Percentiles rank a stretch among this genome's conserved stretches.
Evolutionary conservation across 805 yeast genomes (phyloP).

Genomic region (Ogataea nonfermentans): DNA sequence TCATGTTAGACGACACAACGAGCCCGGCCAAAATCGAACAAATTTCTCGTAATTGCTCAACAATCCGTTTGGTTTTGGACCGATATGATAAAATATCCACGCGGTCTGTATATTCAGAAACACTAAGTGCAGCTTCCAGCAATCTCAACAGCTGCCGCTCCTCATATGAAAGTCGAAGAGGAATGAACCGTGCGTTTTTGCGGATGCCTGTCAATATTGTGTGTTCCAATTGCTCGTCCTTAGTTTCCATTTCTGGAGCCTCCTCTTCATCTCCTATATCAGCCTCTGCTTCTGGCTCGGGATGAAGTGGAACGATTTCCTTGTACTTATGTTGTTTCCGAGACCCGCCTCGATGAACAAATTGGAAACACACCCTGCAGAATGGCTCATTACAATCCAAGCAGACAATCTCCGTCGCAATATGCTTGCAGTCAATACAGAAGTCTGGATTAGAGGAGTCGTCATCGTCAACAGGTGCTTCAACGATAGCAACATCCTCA

Average conservation of each 20-base stretch:
- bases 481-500: not conserved
- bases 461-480: slow-evolving; percentile 25
- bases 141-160: slow-evolving; percentile 68
- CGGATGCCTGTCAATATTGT: slow-evolving; percentile 38
- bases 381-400: slow-evolving; percentile 62
- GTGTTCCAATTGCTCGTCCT: slow-evolving; percentile 14
- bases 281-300: slow-evolving; percentile 16
- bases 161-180: slow-evolving; percentile 62
- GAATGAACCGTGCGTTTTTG: slow-evolving; percentile 54
- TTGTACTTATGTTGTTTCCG: slow-evolving; percentile 45
- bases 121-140: slow-evolving; percentile 73
- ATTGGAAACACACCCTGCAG: slow-evolving; percentile 66
- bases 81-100: slow-evolving; percentile 68
- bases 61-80: slow-evolving; percentile 68
- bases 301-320: slow-evolving; percentile 23
- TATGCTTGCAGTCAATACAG: slow-evolving; percentile 74
- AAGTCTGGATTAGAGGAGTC: slow-evolving; percentile 37
- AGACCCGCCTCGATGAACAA: slow-evolving; percentile 69
- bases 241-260: slow-evolving; percentile 20
- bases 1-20: slow-evolving; percentile 74
- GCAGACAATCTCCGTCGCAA: slow-evolving; percentile 65
- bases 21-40: slow-evolving; percentile 78
- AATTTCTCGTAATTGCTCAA: slow-evolving; percentile 68
- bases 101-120: slow-evolving; percentile 75
- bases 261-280: slow-evolving; percentile 16